These are phyloP conservation scores for Obba rivulosa DNA, from an alignment of 768 basidiomycete genomes.

Conservation along the genomic window DNA sequence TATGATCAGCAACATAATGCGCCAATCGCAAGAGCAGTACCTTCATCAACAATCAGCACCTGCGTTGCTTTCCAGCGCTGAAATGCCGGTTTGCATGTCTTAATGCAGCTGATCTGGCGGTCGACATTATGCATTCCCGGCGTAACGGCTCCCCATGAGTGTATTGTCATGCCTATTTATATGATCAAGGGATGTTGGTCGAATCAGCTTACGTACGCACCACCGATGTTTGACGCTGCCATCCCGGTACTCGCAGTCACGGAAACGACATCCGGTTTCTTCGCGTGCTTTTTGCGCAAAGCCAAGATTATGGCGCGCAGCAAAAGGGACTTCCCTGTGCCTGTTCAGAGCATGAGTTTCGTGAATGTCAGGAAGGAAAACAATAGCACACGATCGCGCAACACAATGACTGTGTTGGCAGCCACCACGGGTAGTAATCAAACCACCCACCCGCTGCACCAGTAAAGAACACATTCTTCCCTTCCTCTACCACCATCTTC, in stretches of 20 bases:
- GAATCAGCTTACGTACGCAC: slow-evolving; percentile 21
- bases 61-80: slow-evolving; percentile 53
- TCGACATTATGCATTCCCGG: slow-evolving; percentile 41
- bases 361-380: too few relatives aligned
- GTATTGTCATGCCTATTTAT: slow-evolving; percentile 49
- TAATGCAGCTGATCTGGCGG: slow-evolving; percentile 44
- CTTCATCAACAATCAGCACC: slow-evolving; percentile 63
- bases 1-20: background rate
- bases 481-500: slow-evolving; percentile 47
- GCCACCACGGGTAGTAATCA: too few relatives aligned
- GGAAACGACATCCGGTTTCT: slow-evolving; percentile 39
- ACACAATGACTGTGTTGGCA: too few relatives aligned
- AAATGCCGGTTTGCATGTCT: slow-evolving; percentile 47
- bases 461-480: slow-evolving; percentile 61
- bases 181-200: slow-evolving; percentile 15
- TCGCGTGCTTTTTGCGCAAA: slow-evolving; percentile 42
- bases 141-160: slow-evolving; percentile 57
- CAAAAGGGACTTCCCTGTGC: slow-evolving; percentile 61
- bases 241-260: slow-evolving; percentile 60
- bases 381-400: too few relatives aligned
- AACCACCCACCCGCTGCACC: slow-evolving; percentile 57
- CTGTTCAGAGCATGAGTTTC: too few relatives aligned
- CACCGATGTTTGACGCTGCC: slow-evolving; percentile 69
- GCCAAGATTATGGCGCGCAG: slow-evolving; percentile 51
- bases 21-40: slow-evolving; percentile 22